A percentile compares a stretch with the other conserved stretches of the same genome.
These are phyloP conservation scores for Sequoiadendron giganteum DNA, from an alignment of 75 land plant species.

Conservation along the genomic window DNA sequence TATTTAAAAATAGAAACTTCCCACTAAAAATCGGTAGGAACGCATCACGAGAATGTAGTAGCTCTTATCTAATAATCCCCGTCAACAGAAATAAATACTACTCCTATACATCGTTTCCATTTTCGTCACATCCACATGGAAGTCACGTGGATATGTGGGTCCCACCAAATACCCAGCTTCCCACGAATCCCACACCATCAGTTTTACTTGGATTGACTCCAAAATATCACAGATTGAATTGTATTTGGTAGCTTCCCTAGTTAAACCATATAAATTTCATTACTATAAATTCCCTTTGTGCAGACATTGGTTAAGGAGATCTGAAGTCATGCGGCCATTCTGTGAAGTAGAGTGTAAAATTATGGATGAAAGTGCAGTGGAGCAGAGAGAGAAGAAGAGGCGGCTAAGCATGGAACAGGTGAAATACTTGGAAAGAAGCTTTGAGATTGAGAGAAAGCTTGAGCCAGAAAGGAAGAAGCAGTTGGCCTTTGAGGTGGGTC, in stretches of 20 bases:
- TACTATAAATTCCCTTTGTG: too few species aligned
- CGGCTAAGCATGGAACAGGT: slow-evolving; percentile 1
- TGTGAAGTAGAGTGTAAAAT: not conserved
- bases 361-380: not conserved
- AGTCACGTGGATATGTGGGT: not conserved
- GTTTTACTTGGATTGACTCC: not conserved
- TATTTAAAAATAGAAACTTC: too few species aligned
- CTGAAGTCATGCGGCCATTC: not conserved
- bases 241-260: too few species aligned
- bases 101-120: too few species aligned
- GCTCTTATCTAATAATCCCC: too few species aligned
- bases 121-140: not conserved
- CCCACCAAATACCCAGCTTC: not conserved
- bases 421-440: not conserved
- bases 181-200: not conserved
- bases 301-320: not conserved
- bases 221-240: too few species aligned
- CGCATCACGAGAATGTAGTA: too few species aligned
- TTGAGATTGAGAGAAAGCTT: slow-evolving; percentile 2
- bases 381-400: not conserved
- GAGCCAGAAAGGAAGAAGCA: slow-evolving; percentile 14
- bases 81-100: too few species aligned
- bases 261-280: too few species aligned
- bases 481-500: slow-evolving; percentile 13
- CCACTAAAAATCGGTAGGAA: too few species aligned